These are phyloP conservation scores for Osmanthus fragrans DNA, from an alignment of 257 asterid species.

Conservation along the genomic window DNA sequence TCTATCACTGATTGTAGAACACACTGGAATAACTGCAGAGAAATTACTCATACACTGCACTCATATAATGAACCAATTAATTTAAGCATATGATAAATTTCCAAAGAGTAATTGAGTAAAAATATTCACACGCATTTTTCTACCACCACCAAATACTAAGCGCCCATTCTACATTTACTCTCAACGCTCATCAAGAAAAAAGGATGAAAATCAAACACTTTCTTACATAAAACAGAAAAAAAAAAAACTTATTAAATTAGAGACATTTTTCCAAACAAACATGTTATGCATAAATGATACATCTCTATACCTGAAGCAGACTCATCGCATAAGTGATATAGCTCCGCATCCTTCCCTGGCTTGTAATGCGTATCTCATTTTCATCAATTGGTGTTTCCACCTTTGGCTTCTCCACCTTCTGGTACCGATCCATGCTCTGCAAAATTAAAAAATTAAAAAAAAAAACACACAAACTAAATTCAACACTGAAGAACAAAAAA, in stretches of 20 bases:
- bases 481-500: background rate
- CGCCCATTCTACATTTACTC: background rate
- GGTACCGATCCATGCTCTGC: constrained; percentile 73
- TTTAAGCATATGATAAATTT: background rate
- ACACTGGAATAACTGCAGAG: background rate
- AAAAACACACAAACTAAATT: background rate
- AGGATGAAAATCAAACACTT: background rate
- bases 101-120: background rate
- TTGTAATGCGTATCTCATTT: constrained; percentile 70
- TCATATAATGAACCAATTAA: background rate
- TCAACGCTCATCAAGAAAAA: background rate
- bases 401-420: constrained; percentile 72
- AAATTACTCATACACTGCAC: background rate
- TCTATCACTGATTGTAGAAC: background rate
- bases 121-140: background rate
- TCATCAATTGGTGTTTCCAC: constrained; percentile 58
- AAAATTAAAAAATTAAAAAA: background rate
- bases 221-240: background rate
- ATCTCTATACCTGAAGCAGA: constrained; percentile 59
- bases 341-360: constrained; percentile 72
- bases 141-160: background rate
- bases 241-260: background rate
- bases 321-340: constrained; percentile 67
- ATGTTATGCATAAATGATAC: background rate
- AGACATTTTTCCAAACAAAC: background rate